A percentile compares a stretch with the other conserved stretches of the same genome.
phyloP scores from a whole-genome alignment of 2,329 filamentous ascomycete genomes.

The Fusarium udum region DNA sequence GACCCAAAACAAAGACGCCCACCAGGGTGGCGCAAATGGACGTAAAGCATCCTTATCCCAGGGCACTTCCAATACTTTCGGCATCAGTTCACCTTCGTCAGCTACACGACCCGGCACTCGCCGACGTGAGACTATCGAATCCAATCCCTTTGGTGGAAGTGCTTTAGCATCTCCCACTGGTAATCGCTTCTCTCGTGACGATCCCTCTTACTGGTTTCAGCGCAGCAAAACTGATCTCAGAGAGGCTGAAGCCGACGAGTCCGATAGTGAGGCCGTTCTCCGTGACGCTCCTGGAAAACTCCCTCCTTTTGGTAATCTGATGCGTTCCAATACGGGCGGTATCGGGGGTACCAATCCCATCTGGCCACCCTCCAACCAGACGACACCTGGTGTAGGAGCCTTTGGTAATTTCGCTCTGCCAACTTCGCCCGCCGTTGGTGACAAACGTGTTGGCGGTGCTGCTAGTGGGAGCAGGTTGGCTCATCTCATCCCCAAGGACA shows the following conservation, averaged over 20 bases:
- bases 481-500: conserved; percentile 83
- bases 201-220: conserved; percentile 66
- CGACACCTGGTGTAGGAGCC: conserved; percentile 74
- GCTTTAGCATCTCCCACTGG: conserved; percentile 69
- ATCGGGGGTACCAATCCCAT: conserved; percentile 56
- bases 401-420: conserved; percentile 90
- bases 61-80: conserved; percentile 70
- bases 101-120: conserved; percentile 77
- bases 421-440: conserved; percentile 64
- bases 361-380: conserved; percentile 60
- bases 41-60: conserved; percentile 88
- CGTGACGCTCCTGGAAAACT: conserved; percentile 46
- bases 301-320: conserved; percentile 56
- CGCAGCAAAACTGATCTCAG: conserved; percentile 64
- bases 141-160: conserved; percentile 67
- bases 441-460: conserved; percentile 78
- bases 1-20: conserved; percentile 74
- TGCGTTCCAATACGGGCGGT: conserved; percentile 65
- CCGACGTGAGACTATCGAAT: conserved; percentile 82
- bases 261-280: conserved; percentile 51
- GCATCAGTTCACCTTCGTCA: conserved; percentile 76
- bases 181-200: conserved; percentile 70
- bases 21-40: conserved; percentile 68
- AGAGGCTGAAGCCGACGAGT: conserved; percentile 64
- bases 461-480: conserved; percentile 86